phyloP scores from a whole-genome alignment of 805 yeast genomes.

The Teunomyces cretensis region DNA sequence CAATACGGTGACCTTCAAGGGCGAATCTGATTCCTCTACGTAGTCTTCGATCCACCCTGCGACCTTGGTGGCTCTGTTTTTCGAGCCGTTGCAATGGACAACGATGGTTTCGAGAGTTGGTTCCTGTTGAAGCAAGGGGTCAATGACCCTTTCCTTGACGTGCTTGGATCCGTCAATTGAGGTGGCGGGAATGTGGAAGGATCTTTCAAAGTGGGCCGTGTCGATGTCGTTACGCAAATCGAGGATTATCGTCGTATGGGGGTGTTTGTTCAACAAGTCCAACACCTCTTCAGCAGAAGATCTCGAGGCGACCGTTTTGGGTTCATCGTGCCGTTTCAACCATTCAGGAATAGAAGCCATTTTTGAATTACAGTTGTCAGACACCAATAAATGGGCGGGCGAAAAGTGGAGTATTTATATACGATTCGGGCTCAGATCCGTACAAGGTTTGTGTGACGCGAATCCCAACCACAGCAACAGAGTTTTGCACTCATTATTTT shows the following conservation, averaged over 20 bases:
- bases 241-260: constrained; percentile 14
- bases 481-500: no score
- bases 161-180: constrained; percentile 14
- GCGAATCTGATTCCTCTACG: constrained; percentile 11
- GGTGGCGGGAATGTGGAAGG: constrained; percentile 22
- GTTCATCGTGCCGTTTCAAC: constrained; percentile 10
- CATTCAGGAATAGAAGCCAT: constrained; percentile 6
- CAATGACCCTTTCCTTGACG: constrained; percentile 13
- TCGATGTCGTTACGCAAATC: constrained; percentile 20
- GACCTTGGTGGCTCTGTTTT: constrained; percentile 16
- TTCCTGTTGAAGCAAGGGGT: constrained; percentile 9
- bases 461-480: background rate
- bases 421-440: background rate
- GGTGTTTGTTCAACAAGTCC: constrained; percentile 9
- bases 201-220: constrained; percentile 14
- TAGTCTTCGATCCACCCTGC: constrained; percentile 25
- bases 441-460: background rate
- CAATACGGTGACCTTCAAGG: constrained; percentile 18
- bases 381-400: background rate
- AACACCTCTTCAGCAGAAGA: constrained; percentile 14
- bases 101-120: constrained; percentile 15
- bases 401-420: background rate
- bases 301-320: constrained; percentile 4
- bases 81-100: constrained; percentile 23
- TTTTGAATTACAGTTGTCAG: background rate